These are phyloP conservation scores for Aspergillus sp. DNA, from an alignment of 2,329 filamentous ascomycete genomes.

Conservation along the genomic window DNA sequence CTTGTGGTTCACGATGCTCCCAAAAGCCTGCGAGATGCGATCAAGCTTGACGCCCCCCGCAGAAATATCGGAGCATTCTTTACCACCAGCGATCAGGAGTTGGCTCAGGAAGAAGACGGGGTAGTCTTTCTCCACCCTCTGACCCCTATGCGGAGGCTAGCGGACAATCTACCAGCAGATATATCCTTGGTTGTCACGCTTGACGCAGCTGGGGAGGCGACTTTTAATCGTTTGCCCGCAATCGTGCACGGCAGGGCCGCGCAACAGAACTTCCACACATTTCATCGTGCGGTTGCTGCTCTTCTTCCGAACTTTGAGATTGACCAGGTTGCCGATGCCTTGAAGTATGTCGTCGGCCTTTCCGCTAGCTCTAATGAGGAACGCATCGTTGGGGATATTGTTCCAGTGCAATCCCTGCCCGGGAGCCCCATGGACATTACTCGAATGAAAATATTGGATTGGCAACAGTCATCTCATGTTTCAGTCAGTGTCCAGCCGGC, in stretches of 20 bases:
- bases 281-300: background rate
- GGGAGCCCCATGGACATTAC: background rate
- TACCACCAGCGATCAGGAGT: background rate
- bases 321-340: background rate
- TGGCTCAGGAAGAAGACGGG: background rate
- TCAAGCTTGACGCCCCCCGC: background rate
- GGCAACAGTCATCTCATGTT: background rate
- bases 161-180: background rate
- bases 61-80: conserved; percentile 14
- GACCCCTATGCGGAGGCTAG: background rate
- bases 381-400: background rate
- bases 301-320: background rate
- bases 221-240: background rate
- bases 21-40: background rate
- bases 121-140: background rate
- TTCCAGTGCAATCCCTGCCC: background rate
- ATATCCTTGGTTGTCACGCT: conserved; percentile 2
- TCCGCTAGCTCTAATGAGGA: background rate
- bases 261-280: background rate
- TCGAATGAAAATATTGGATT: background rate
- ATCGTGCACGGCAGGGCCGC: background rate
- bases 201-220: background rate
- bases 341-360: background rate
- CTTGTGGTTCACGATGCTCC: conserved; percentile 3
- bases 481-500: background rate